These are phyloP conservation scores for Carallia brachiata DNA, from an alignment of 345 rosid species.

Conservation along the genomic window DNA sequence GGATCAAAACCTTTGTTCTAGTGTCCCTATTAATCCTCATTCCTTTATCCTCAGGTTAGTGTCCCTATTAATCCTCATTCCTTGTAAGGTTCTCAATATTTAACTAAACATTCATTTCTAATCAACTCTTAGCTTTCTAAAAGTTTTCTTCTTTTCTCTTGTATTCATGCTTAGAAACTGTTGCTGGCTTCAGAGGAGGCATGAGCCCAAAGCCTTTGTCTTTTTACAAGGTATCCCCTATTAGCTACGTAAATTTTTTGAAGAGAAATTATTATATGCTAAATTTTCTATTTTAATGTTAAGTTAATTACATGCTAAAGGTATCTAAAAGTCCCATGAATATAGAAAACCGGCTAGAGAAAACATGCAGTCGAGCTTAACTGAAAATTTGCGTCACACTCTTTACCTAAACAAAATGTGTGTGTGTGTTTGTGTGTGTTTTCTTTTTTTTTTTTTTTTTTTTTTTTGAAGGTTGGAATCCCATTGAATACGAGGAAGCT, in stretches of 20 bases:
- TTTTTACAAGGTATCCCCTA: constrained; percentile 20
- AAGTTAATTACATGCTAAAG: no score
- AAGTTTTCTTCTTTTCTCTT: not conserved
- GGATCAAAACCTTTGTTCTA: constrained; percentile 43
- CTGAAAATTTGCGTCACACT: no score
- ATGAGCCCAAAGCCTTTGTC: constrained; percentile 23
- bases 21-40: constrained; percentile 36
- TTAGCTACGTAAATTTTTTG: no score
- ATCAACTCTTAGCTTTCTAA: not conserved
- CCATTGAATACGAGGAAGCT: constrained; percentile 45
- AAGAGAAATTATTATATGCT: no score
- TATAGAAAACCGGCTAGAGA: no score
- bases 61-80: not conserved
- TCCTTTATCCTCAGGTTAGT: constrained; percentile 36
- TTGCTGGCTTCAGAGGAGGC: constrained; percentile 37
- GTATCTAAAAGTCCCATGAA: no score
- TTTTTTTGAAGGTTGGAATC: constrained; percentile 24
- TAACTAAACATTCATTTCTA: not conserved
- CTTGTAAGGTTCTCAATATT: no score
- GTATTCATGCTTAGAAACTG: constrained; percentile 28
- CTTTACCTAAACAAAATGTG: no score
- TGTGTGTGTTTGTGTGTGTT: no score
- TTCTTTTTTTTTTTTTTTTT: not conserved
- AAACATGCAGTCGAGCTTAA: no score
- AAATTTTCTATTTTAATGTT: no score